These are phyloP conservation scores for Pythium rhizo-oryzae DNA, from an alignment of 352 stramenopile species.

Conservation along the genomic window DNA sequence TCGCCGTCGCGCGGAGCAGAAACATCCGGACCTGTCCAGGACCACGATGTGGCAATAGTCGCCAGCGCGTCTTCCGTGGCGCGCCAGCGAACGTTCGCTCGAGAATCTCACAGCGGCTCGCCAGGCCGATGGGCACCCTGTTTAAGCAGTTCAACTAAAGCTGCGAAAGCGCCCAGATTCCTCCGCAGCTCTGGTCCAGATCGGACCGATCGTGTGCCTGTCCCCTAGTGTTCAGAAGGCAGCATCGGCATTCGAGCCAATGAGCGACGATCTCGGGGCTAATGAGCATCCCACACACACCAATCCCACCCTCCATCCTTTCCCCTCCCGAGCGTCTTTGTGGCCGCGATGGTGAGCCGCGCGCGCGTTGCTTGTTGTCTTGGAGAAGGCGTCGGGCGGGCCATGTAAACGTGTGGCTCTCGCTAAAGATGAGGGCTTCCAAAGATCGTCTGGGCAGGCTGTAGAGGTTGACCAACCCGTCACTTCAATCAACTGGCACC, in stretches of 20 bases:
- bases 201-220: not conserved
- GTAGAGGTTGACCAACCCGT: too few species aligned
- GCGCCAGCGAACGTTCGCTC: not conserved
- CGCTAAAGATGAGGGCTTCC: too few species aligned
- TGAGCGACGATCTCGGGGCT: not conserved
- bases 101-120: not conserved
- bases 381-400: not conserved
- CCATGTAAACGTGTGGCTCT: too few species aligned
- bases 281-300: too few species aligned
- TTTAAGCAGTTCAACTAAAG: not conserved
- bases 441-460: too few species aligned
- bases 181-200: too few species aligned
- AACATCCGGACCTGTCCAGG: not conserved
- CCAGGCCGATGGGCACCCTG: not conserved
- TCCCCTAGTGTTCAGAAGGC: slow-evolving; percentile 1
- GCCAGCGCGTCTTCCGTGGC: not conserved
- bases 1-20: not conserved
- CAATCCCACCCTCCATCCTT: too few species aligned
- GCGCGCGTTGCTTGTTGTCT: too few species aligned
- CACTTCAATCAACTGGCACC: too few species aligned
- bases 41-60: slow-evolving; percentile 3
- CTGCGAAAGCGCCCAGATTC: not conserved
- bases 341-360: not conserved
- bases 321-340: not conserved
- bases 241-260: not conserved